Conservation (phyloP, 192 early-diverging fungal genomes). For the Podila epicladia region DNA sequence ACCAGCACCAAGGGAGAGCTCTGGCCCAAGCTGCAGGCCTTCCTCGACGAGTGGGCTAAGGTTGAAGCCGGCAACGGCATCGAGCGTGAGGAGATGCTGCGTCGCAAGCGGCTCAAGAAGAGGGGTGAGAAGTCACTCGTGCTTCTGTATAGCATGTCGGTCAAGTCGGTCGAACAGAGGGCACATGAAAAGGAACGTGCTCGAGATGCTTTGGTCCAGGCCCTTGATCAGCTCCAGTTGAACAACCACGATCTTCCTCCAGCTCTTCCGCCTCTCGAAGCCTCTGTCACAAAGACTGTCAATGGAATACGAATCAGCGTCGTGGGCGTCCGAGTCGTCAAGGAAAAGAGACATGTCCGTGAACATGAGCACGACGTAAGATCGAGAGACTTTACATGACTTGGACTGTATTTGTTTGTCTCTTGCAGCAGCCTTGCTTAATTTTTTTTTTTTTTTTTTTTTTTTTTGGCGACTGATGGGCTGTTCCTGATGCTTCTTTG, state of each 20-base stretch:
- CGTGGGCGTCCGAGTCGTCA: conserved; percentile 39
- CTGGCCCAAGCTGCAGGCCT: conserved; percentile 55
- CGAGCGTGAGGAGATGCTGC: conserved; percentile 24
- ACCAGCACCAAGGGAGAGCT: conserved; percentile 36
- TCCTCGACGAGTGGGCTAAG: conserved; percentile 55
- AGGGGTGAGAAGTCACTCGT: conserved; percentile 14
- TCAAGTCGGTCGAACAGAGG: conserved; percentile 21
- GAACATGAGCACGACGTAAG: conserved; percentile 51
- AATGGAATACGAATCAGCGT: conserved; percentile 55
- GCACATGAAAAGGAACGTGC: conserved; percentile 6
- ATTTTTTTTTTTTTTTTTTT: no score
- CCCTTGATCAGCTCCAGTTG: conserved; percentile 15
- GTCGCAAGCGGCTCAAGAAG: conserved; percentile 16
- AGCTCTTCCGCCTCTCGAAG: background rate
- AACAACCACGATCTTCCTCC: conserved; percentile 5
- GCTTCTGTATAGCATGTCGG: conserved; percentile 20
- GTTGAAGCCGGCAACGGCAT: conserved; percentile 36
- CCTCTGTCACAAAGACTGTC: conserved; percentile 11
- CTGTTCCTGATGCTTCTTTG: background rate
- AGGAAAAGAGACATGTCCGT: conserved; percentile 50
- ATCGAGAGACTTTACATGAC: background rate
- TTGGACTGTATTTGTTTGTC: background rate
- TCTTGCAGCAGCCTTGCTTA: background rate
- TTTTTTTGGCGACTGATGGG: background rate
- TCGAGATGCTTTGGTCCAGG: conserved; percentile 20